Evolutionary conservation across 2,329 filamentous ascomycete species (phyloP).

Genomic region (Madurella fahalii): DNA sequence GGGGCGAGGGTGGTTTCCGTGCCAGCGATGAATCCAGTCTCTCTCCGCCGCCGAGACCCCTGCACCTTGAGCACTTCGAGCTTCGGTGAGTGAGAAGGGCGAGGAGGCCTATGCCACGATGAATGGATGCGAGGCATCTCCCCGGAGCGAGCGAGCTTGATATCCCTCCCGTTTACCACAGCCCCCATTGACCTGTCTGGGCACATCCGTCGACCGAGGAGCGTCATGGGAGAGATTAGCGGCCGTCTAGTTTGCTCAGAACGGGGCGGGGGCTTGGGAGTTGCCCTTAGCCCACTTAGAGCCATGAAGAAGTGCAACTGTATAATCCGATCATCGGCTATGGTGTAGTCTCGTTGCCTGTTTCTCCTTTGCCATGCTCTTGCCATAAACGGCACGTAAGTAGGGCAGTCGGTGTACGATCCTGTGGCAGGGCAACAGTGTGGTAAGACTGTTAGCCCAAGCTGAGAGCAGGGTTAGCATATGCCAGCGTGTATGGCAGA

Average conservation of each 20-base stretch:
- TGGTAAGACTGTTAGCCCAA: neutral
- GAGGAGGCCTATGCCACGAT: neutral
- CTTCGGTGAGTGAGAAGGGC: neutral
- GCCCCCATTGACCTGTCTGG: too few species aligned
- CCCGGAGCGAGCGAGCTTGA: neutral
- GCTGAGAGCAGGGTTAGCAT: too few species aligned
- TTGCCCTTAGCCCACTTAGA: too few species aligned
- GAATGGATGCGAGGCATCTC: neutral
- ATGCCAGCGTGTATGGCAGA: too few species aligned
- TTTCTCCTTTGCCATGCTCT: neutral
- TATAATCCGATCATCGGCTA: too few species aligned
- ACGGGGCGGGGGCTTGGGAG: too few species aligned
- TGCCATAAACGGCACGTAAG: neutral
- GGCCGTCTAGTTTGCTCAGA: too few species aligned
- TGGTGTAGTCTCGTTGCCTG: too few species aligned
- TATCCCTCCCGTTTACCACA: neutral
- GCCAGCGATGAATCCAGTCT: neutral
- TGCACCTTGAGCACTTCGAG: neutral
- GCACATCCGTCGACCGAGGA: too few species aligned
- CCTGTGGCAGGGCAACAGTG: neutral
- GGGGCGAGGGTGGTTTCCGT: neutral
- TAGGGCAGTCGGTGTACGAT: neutral
- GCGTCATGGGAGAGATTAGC: too few species aligned
- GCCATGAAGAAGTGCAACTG: too few species aligned
- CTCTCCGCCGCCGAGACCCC: neutral